Base-by-base conservation (phyloP, 1,139 yeast species). In the Scheffersomyces lignicola region DNA sequence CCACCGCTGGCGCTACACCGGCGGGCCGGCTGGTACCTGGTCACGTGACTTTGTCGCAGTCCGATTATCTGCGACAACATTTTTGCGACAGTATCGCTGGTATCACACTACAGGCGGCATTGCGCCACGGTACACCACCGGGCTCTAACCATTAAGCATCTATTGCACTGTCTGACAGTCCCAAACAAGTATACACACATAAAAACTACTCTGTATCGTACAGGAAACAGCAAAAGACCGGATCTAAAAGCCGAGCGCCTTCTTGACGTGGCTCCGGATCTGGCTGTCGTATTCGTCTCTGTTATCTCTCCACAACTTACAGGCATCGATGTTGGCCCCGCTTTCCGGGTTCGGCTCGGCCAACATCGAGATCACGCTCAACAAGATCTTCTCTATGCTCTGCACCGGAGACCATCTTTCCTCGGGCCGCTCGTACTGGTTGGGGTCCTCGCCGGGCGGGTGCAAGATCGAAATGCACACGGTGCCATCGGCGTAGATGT, bases 381-480 rank as follows among this genome's bases (percentile, higher is more conserved):
- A 65, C 43, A 92, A 69, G 41, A 92, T 92, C 74, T 92, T 92
- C 62, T 92, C 98, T 18, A 92, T 90, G 53, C 96, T 86, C 58
- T 92, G 98, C 29, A 92, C 92, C 0, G 98, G 98, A 6, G 95
- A 85, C 98, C 98, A 92, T 45, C 98, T 72, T 61, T 92, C 98
- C 45, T 90, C 94, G 0, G 97, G 96, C 22, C 87, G 63, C 58
- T 92, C 98, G 61, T 92, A 92, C 72, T 84, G 90, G 58, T 89
- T 80, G 17, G 98, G 97, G 59, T 92, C 98, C 51, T 90, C 96
- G 9, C 98, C 98, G 0, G 97, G 96, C 2, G 96, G 80, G 56
- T 92, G 98, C 44, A 92, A 69, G 41, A 92, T 92, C 16, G 96
- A 88, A 37, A 92, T 92, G 60, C 98, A 92, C 6, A 92, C 98